Evolutionary conservation across 116 monocot genomes (phyloP).

Genomic region (Cymodocea nodosa): DNA sequence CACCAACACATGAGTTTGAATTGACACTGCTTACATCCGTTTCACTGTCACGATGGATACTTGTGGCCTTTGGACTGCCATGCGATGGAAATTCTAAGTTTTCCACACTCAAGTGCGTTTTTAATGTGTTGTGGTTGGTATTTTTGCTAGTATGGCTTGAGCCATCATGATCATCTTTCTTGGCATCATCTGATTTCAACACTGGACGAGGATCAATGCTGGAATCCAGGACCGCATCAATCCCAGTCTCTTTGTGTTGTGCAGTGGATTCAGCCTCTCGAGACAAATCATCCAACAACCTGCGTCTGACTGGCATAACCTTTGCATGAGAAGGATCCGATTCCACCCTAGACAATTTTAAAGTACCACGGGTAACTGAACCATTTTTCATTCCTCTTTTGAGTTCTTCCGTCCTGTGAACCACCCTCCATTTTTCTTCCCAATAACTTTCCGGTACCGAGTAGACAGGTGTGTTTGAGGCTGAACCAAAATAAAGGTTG

Average conservation of each 20-base stretch:
- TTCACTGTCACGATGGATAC: conserved; percentile 29
- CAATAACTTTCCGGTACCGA: conserved; percentile 58
- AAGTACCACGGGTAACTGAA: neutral
- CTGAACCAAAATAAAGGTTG: conserved; percentile 17
- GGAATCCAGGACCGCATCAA: no score
- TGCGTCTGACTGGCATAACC: neutral
- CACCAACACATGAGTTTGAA: conserved; percentile 41
- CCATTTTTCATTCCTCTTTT: neutral
- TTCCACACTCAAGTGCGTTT: conserved; percentile 18
- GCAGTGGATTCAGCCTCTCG: no score
- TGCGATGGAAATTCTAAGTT: conserved; percentile 24
- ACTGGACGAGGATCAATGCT: no score
- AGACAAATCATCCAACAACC: no score
- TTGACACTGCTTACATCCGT: conserved; percentile 46
- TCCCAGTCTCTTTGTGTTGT: no score
- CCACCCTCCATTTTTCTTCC: conserved; percentile 80
- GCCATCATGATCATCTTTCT: no score
- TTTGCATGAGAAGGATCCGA: conserved; percentile 32
- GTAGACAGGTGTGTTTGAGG: conserved; percentile 14
- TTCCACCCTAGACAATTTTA: conserved; percentile 26
- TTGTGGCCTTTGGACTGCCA: conserved; percentile 17
- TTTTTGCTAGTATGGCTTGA: neutral
- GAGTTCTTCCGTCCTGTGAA: conserved; percentile 25
- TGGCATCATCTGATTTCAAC: no score
- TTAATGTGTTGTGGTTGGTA: neutral